These are phyloP conservation scores for Phaeotremella fagi DNA, from an alignment of 768 basidiomycete genomes.

Conservation along the genomic window DNA sequence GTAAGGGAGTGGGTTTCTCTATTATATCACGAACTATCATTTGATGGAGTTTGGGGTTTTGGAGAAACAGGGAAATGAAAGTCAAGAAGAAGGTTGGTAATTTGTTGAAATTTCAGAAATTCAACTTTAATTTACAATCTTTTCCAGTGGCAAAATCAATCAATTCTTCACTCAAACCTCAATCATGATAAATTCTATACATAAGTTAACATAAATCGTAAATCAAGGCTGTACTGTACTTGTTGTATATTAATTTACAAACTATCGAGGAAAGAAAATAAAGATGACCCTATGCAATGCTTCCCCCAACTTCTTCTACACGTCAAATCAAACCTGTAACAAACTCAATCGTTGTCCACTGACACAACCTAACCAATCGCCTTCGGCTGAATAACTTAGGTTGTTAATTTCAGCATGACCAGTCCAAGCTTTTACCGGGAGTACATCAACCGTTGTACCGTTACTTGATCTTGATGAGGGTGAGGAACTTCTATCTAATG, in stretches of 20 bases:
- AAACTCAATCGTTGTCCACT: constrained; percentile 40
- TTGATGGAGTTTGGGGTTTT: constrained; percentile 30
- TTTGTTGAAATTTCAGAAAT: too few relatives aligned
- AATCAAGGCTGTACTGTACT: too few relatives aligned
- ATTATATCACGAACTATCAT: constrained; percentile 40
- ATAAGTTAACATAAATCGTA: too few relatives aligned
- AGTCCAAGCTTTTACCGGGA: constrained; percentile 37
- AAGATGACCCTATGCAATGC: background rate
- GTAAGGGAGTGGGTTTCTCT: too few relatives aligned
- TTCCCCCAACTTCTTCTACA: background rate
- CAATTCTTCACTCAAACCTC: too few relatives aligned
- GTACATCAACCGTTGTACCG: constrained; percentile 25
- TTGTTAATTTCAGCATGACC: constrained; percentile 42
- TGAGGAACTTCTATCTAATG: constrained; percentile 7
- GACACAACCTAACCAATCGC: constrained; percentile 45
- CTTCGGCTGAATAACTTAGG: constrained; percentile 36
- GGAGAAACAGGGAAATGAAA: too few relatives aligned
- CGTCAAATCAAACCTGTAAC: constrained; percentile 27
- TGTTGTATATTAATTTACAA: too few relatives aligned
- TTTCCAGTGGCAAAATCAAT: too few relatives aligned
- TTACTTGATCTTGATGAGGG: constrained; percentile 8
- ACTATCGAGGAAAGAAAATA: too few relatives aligned
- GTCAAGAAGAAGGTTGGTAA: too few relatives aligned
- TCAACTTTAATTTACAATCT: too few relatives aligned
- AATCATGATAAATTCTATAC: too few relatives aligned